These are phyloP conservation scores for Parastagonospora avenae DNA, from an alignment of 2,329 filamentous ascomycete species.

Conservation along the genomic window DNA sequence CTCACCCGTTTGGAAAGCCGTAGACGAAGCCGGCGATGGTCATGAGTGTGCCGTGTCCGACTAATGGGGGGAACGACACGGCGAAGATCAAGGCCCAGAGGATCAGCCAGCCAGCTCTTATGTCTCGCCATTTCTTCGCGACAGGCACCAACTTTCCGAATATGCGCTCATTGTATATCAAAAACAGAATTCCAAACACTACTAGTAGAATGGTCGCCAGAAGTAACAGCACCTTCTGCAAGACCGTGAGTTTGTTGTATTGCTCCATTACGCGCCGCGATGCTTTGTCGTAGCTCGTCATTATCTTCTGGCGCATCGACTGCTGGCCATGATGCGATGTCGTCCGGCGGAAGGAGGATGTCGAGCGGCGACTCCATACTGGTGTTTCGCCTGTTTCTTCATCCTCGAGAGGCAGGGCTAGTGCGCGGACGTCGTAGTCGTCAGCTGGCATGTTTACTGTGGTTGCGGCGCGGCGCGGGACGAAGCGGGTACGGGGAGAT, in stretches of 20 bases:
- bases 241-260: constrained; percentile 61
- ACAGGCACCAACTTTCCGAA: constrained; percentile 76
- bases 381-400: constrained; percentile 56
- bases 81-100: constrained; percentile 76
- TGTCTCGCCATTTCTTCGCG: constrained; percentile 76
- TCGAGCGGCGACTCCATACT: constrained; percentile 57
- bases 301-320: constrained; percentile 48
- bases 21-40: constrained; percentile 74
- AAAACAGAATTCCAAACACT: constrained; percentile 67
- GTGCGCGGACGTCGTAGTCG: constrained; percentile 60
- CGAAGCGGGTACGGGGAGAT: constrained; percentile 2
- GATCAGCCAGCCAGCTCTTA: constrained; percentile 73
- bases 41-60: constrained; percentile 82
- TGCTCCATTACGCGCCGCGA: constrained; percentile 54
- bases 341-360: constrained; percentile 47
- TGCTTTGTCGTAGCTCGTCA: constrained; percentile 51
- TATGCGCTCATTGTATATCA: constrained; percentile 79
- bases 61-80: constrained; percentile 83
- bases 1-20: constrained; percentile 73
- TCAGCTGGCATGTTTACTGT: constrained; percentile 42
- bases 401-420: constrained; percentile 57
- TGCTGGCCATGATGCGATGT: constrained; percentile 36
- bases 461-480: constrained; percentile 13
- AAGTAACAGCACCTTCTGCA: constrained; percentile 66
- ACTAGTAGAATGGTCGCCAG: constrained; percentile 57